Evolutionary conservation across 345 rosid species (phyloP).

Genomic region (Bruguiera parviflora): DNA sequence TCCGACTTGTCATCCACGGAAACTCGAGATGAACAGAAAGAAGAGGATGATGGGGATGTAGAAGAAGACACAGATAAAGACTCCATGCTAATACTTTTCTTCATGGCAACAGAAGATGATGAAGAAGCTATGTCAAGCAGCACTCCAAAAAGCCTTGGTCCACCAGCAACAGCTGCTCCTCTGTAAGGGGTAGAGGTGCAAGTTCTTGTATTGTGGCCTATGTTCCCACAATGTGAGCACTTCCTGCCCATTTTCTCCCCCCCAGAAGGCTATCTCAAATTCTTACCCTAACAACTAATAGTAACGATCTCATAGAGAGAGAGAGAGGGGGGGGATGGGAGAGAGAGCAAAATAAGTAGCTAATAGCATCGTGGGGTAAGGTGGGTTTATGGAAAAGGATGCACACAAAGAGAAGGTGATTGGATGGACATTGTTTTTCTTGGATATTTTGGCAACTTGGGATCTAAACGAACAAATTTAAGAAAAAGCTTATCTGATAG

Average conservation of each 20-base stretch:
- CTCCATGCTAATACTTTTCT: conserved; percentile 59
- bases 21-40: conserved; percentile 31
- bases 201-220: conserved; percentile 65
- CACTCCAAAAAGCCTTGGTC: conserved; percentile 59
- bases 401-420: conserved; percentile 46
- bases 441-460: conserved; percentile 32
- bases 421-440: conserved; percentile 44
- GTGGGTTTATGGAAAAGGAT: conserved; percentile 43
- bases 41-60: conserved; percentile 25
- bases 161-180: conserved; percentile 19
- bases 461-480: conserved; percentile 5
- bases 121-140: conserved; percentile 36
- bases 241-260: conserved; percentile 56
- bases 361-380: conserved; percentile 23
- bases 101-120: conserved; percentile 22
- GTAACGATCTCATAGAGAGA: conserved; percentile 9
- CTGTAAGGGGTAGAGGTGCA: conserved; percentile 30
- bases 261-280: conserved; percentile 19
- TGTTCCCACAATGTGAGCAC: conserved; percentile 68
- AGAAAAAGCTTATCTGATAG: not conserved
- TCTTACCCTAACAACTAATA: conserved; percentile 13
- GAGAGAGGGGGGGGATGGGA: conserved; percentile 19
- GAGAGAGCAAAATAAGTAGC: not conserved
- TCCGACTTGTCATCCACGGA: conserved; percentile 31
- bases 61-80: conserved; percentile 34